Percentiles rank a stretch among this genome's conserved stretches.
Evolutionary conservation across 129 eudicot species (phyloP).

Genomic region (Saposhnikovia divaricata): DNA sequence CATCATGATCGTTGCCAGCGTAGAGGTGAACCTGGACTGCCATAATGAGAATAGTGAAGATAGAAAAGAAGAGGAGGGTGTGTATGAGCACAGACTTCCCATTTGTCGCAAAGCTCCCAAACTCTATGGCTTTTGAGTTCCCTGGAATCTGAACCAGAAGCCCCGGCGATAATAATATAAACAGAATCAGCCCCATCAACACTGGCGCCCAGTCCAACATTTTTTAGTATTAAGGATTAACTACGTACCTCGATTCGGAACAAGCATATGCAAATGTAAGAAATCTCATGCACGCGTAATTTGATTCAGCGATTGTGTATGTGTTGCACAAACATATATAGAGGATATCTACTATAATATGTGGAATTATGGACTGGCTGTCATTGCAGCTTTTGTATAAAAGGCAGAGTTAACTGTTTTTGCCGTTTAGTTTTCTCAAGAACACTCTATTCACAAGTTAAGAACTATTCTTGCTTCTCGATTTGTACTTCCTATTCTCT

Average conservation of each 20-base stretch:
- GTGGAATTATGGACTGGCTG: neutral
- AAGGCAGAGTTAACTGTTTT: neutral
- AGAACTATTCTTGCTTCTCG: neutral
- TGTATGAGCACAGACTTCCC: conserved; percentile 44
- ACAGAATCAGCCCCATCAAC: conserved; percentile 31
- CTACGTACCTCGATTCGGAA: neutral
- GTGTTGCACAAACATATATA: neutral
- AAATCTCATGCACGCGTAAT: neutral
- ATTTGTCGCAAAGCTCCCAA: conserved; percentile 57
- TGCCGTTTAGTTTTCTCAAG: neutral
- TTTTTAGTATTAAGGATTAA: neutral
- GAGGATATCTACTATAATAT: neutral
- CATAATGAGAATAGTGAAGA: conserved; percentile 47
- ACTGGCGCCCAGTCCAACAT: conserved; percentile 52
- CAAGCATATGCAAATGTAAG: neutral
- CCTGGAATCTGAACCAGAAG: conserved; percentile 57
- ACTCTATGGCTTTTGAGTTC: conserved; percentile 40
- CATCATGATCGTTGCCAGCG: conserved; percentile 14
- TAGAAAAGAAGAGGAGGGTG: conserved; percentile 42
- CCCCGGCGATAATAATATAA: conserved; percentile 42
- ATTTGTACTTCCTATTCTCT: neutral
- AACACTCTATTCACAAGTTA: neutral
- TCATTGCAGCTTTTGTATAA: neutral
- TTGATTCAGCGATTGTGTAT: neutral
- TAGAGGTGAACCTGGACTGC: conserved; percentile 47